A percentile compares a stretch with the other conserved stretches of the same genome.
These are phyloP conservation scores for Tolypocladium endophyticum DNA, from an alignment of 2,329 filamentous ascomycete species.

Conservation along the genomic window DNA sequence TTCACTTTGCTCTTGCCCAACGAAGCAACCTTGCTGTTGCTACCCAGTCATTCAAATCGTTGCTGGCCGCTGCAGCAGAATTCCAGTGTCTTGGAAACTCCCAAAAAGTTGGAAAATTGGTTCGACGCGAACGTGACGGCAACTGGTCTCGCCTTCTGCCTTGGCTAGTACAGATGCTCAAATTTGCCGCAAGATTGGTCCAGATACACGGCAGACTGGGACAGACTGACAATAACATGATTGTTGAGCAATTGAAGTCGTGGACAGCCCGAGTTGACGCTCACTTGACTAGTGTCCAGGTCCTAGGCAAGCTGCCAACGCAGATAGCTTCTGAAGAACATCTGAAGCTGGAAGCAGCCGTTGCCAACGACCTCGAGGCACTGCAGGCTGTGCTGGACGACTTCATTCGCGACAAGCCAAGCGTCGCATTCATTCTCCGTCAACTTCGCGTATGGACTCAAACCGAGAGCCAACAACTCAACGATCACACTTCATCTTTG, in stretches of 20 bases:
- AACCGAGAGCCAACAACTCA: constrained; percentile 11
- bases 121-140: constrained; percentile 6
- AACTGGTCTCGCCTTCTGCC: constrained; percentile 18
- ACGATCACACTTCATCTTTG: constrained; percentile 3
- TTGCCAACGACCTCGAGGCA: constrained; percentile 23
- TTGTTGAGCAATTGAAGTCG: constrained; percentile 33
- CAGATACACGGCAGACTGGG: constrained; percentile 58
- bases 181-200: constrained; percentile 50
- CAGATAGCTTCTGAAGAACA: constrained; percentile 34
- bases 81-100: constrained; percentile 23
- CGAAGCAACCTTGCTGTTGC: constrained; percentile 36
- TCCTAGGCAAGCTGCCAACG: constrained; percentile 37
- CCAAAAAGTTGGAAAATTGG: constrained; percentile 12
- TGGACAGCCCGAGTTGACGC: constrained; percentile 39
- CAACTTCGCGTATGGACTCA: constrained; percentile 58
- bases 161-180: constrained; percentile 64
- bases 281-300: constrained; percentile 29
- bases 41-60: constrained; percentile 23
- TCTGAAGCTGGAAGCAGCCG: constrained; percentile 19
- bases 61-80: constrained; percentile 26
- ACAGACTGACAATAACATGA: constrained; percentile 31
- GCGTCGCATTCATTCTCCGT: constrained; percentile 52
- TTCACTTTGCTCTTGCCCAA: constrained; percentile 56
- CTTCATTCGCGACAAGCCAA: constrained; percentile 32
- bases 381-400: constrained; percentile 31